Base-by-base conservation (phyloP, 768 basidiomycete genomes). In the Hirschioporus abietinus region DNA sequence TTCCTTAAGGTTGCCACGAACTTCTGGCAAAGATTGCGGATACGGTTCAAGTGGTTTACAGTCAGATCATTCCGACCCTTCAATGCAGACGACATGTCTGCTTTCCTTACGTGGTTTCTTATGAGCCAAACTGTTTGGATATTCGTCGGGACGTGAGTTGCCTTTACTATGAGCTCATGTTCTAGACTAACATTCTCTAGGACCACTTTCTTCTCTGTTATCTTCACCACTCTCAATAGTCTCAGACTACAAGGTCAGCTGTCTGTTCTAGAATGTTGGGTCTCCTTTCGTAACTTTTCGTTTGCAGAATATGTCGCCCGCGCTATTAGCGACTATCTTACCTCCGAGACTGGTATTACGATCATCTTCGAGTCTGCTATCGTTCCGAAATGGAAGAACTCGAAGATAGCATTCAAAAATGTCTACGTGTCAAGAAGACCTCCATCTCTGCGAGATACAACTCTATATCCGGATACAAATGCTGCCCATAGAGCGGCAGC, bases 301-400 rank as follows among this genome's bases (percentile, higher is more conserved):
- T 65, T 71, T 65, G 69, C 74, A 92, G 94, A 89, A 72, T 91
- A 89, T 72, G 84, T 99, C 36, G 97, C 96, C 10, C 85, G 88
- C 35, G 88, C 86, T 7, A 90, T 99, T 62, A 96, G 95, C 69
- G 89, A 95, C 76, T 96, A 99, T 75, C 80, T 99, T 66, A 99
- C 97, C 6, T 83, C 90, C 0, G 92, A 95, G 74, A 97, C 96
- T 0, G 97, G 97, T 1, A 88, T 96, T 58, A 95, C 89, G 17
- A 89, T 99, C 71, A 92, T 96, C 64, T 98, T 98, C 75, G 97
- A 99, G 77, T 95, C 93, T 5, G 97, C 97, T 34, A 96, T 99
- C 71, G 96, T 99, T 10, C 96, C 97, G 1, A 95, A 94, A 75
- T 97, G 96, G 95, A 92, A 94, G 69, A 93, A 96, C 72, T 96